phyloP scores from a whole-genome alignment of 176 grass and related monocot species.

The Aegilops speltoides region DNA sequence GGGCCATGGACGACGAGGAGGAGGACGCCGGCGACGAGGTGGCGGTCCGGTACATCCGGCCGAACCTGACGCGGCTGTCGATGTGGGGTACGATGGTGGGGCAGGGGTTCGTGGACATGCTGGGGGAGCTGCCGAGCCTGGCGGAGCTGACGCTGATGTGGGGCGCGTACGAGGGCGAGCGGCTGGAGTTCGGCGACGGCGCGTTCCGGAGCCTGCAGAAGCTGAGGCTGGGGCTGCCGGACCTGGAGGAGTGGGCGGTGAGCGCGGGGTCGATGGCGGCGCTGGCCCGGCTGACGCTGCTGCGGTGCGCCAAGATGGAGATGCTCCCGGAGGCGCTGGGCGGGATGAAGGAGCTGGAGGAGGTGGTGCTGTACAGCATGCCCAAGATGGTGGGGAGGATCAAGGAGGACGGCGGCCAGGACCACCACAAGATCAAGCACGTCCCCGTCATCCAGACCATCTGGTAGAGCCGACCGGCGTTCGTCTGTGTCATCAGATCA shows the following conservation, averaged over 20 bases:
- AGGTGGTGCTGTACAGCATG: conserved; percentile 54
- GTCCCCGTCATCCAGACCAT: conserved; percentile 45
- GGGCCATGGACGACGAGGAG: conserved; percentile 28
- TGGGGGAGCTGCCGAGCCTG: conserved; percentile 44
- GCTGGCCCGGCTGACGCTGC: conserved; percentile 38
- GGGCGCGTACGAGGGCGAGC: conserved; percentile 30
- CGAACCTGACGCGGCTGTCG: conserved; percentile 35
- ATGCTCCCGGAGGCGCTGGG: conserved; percentile 47
- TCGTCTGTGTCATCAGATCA: background rate
- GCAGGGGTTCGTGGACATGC: conserved; percentile 51
- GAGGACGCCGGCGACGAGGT: background rate
- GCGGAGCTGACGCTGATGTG: conserved; percentile 29
- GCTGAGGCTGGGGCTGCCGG: conserved; percentile 25
- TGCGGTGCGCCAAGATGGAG: conserved; percentile 39
- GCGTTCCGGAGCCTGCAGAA: conserved; percentile 37
- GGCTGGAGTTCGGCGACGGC: conserved; percentile 24
- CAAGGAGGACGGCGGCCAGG: conserved; percentile 27
- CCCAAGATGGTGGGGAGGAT: conserved; percentile 43
- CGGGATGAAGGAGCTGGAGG: conserved; percentile 50
- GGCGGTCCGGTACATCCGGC: conserved; percentile 38
- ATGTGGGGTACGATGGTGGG: conserved; percentile 42
- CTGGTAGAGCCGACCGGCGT: background rate
- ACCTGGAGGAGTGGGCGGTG: conserved; percentile 49
- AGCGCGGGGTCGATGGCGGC: background rate
- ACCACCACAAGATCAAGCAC: conserved; percentile 52